These are phyloP conservation scores for Cyclotella atomus DNA, from an alignment of 108 stramenopile genomes.

Conservation along the genomic window DNA sequence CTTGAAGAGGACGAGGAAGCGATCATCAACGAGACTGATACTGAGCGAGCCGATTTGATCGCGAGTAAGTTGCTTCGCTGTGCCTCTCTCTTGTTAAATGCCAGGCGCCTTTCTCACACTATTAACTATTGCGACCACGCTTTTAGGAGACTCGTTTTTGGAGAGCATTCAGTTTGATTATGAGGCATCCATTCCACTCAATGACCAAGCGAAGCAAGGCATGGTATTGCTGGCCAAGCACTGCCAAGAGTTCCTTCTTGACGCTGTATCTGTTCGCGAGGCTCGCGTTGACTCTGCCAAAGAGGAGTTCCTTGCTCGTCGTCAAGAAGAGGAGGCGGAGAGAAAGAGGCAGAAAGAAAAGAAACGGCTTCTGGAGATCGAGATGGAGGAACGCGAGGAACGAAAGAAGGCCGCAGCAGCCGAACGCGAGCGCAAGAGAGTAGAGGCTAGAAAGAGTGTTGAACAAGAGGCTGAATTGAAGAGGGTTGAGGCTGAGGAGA, in stretches of 20 bases:
- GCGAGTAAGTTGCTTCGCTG: constrained; percentile 36
- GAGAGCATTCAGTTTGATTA: constrained; percentile 38
- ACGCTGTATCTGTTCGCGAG: constrained; percentile 21
- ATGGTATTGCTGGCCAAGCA: constrained; percentile 19
- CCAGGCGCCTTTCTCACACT: neutral
- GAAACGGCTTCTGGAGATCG: neutral
- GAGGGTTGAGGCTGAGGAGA: constrained; percentile 2
- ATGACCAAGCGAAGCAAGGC: constrained; percentile 27
- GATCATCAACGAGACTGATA: constrained; percentile 33
- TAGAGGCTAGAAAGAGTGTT: constrained; percentile 13
- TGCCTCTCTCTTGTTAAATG: too few species aligned
- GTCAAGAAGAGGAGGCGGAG: constrained; percentile 24
- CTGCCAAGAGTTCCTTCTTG: constrained; percentile 33
- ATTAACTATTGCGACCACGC: neutral
- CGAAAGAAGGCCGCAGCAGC: constrained; percentile 1
- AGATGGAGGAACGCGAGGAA: constrained; percentile 21
- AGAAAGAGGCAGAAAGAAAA: constrained; percentile 26
- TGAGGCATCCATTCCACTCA: constrained; percentile 23
- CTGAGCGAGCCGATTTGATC: constrained; percentile 28
- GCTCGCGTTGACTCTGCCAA: too few species aligned
- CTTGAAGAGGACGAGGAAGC: constrained; percentile 38
- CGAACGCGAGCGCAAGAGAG: constrained; percentile 14
- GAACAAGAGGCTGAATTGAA: constrained; percentile 12
- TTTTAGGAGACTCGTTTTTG: constrained; percentile 35
- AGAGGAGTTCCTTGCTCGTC: constrained; percentile 16